Conservation (phyloP, 306 rosid genomes). For the Crotalaria pallida region DNA sequence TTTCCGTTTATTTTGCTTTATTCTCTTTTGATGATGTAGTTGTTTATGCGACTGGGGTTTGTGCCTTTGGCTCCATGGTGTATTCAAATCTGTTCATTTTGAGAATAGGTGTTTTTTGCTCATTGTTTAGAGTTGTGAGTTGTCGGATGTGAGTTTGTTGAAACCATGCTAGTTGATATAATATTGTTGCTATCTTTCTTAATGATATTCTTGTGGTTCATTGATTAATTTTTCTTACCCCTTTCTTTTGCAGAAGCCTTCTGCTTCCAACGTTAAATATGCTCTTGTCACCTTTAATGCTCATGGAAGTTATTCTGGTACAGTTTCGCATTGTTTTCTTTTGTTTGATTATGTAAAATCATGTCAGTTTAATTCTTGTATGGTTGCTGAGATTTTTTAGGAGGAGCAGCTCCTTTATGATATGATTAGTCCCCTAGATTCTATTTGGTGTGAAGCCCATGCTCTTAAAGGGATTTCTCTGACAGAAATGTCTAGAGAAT, state of each 20-base stretch:
- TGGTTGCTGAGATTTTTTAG: background rate
- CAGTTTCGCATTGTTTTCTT: conserved; percentile 24
- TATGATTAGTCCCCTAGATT: background rate
- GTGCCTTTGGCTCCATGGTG: background rate
- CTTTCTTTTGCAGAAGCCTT: conserved; percentile 60
- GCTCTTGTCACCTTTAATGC: conserved; percentile 72
- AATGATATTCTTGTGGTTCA: conserved; percentile 17
- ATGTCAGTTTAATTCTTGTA: background rate
- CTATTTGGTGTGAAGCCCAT: background rate
- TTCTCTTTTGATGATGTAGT: background rate
- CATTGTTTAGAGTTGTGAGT: background rate
- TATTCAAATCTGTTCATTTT: background rate
- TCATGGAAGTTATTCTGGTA: conserved; percentile 95
- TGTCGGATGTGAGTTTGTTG: background rate
- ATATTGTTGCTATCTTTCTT: background rate
- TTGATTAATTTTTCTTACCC: conserved; percentile 8
- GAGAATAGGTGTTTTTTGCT: background rate
- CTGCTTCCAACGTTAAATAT: conserved; percentile 54
- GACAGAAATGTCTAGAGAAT: background rate
- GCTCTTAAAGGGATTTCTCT: background rate
- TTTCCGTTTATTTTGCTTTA: too few species aligned
- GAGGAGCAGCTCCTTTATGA: background rate
- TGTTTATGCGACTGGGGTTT: background rate
- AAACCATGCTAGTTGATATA: background rate
- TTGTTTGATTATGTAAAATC: background rate